Evolutionary conservation across 1,284 basidiomycete genomes (phyloP).

Genomic region (Malassezia globosa): DNA sequence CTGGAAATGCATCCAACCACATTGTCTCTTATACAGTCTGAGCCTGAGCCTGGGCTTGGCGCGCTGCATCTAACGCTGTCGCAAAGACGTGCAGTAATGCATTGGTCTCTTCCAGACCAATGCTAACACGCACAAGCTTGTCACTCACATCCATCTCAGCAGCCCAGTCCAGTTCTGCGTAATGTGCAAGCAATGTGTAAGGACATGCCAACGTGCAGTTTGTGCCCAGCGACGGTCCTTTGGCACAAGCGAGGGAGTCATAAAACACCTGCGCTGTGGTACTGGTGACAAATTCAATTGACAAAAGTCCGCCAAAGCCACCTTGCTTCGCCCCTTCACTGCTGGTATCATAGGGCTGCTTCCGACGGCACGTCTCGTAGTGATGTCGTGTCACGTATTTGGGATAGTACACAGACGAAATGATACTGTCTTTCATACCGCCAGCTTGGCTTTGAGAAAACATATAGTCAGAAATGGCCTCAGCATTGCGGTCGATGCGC

Average conservation of each 20-base stretch:
- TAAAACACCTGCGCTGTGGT: slow-evolving; percentile 71
- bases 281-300: slow-evolving; percentile 66
- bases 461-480: slow-evolving; percentile 70
- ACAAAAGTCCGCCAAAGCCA: slow-evolving; percentile 85
- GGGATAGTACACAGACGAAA: slow-evolving; percentile 83
- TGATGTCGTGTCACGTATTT: slow-evolving; percentile 64
- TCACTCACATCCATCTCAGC: slow-evolving; percentile 70
- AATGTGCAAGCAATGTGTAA: slow-evolving; percentile 88
- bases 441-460: slow-evolving; percentile 13
- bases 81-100: slow-evolving; percentile 58
- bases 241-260: slow-evolving; percentile 68
- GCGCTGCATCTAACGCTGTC: slow-evolving; percentile 56
- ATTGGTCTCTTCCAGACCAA: slow-evolving; percentile 73
- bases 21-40: background rate
- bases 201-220: slow-evolving; percentile 91
- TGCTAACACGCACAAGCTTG: slow-evolving; percentile 72
- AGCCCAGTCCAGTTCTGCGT: slow-evolving; percentile 83
- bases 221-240: slow-evolving; percentile 87
- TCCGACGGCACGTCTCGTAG: slow-evolving; percentile 61
- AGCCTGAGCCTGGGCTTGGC: background rate
- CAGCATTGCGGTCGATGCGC: slow-evolving; percentile 70
- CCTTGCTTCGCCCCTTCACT: background rate
- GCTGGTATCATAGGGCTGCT: slow-evolving; percentile 22
- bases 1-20: background rate
- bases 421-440: slow-evolving; percentile 49